These are phyloP conservation scores for Coemansia asiatica DNA, from an alignment of 192 early-diverging fungal genomes.

Conservation along the genomic window DNA sequence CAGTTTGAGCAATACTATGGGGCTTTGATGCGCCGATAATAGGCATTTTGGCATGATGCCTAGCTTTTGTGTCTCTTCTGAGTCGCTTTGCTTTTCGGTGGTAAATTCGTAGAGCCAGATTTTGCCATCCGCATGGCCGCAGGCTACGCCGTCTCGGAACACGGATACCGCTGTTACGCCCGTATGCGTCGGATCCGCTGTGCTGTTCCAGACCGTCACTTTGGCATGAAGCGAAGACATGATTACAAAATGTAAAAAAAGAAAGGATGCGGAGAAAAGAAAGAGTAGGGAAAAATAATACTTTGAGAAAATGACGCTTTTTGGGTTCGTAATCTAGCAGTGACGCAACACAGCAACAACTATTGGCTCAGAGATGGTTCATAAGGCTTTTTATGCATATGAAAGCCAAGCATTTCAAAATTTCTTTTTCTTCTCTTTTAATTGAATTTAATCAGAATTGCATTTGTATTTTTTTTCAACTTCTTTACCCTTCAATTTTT, in stretches of 20 bases:
- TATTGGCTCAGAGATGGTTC: too few species aligned
- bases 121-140: conserved; percentile 41
- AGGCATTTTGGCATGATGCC: conserved; percentile 34
- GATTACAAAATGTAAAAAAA: neutral
- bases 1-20: conserved; percentile 23
- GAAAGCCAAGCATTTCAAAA: too few species aligned
- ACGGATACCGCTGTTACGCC: conserved; percentile 31
- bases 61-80: neutral
- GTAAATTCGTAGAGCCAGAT: conserved; percentile 49
- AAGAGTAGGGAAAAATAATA: neutral
- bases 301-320: neutral
- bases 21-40: conserved; percentile 33
- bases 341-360: too few species aligned
- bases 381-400: too few species aligned
- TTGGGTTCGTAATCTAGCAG: neutral
- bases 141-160: conserved; percentile 34
- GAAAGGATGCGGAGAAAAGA: neutral
- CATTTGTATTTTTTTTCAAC: too few species aligned
- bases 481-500: neutral
- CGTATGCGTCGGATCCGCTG: conserved; percentile 36
- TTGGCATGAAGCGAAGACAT: conserved; percentile 32
- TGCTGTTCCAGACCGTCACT: conserved; percentile 46
- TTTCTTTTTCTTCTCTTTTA: neutral
- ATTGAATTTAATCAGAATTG: too few species aligned
- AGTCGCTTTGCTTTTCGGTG: neutral